Evolutionary conservation across 139 green algal genomes (phyloP), one percentile per base, ranked within the genome.

Genomic region (Dunaliella primolecta): DNA sequence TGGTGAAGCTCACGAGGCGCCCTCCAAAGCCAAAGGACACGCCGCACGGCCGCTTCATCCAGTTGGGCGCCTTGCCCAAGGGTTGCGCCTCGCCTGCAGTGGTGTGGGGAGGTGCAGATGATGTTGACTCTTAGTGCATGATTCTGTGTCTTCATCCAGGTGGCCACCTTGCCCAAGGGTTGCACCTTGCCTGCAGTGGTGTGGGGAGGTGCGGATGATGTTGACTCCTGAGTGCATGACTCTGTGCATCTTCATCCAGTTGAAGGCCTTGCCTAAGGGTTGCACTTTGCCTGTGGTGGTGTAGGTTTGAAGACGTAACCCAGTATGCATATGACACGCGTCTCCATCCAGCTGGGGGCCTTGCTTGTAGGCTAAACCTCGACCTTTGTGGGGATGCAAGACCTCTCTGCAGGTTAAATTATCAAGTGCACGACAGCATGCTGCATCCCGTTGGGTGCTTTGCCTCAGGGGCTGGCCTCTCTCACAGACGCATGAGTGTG

Each of bases 161-260:
- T 87, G 0, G 97, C 97, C 1, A 95, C 92, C 64, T 89, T 87
- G 55, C 82, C 82, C 77, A 95, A 84, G 0, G 92, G 92, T 83
- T 87, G 80, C 72, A 36, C 84, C 86, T 89, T 83, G 75, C 84
- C 77, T 89, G 78, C 70, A 33, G 24, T 7, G 7, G 46, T 25
- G 46, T 15, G 46, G 7, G 46, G 7, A 64, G 0, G 37, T 2
- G 15, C 3, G 25, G n/a, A n/a, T n/a, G n/a, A n/a, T n/a, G n/a
- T n/a, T n/a, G n/a, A n/a, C n/a, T n/a, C n/a, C n/a, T n/a, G n/a
- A n/a, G n/a, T n/a, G n/a, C n/a, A n/a, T n/a, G n/a, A n/a, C n/a
- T n/a, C n/a, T n/a, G n/a, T n/a, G n/a, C n/a, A n/a, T n/a, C 78
- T 87, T 88, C 84, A 99, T 90, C 97, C 97, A 99, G 1, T 89